These are phyloP conservation scores for Fomitopsis palustris DNA, from an alignment of 1,284 basidiomycete species.

Conservation along the genomic window DNA sequence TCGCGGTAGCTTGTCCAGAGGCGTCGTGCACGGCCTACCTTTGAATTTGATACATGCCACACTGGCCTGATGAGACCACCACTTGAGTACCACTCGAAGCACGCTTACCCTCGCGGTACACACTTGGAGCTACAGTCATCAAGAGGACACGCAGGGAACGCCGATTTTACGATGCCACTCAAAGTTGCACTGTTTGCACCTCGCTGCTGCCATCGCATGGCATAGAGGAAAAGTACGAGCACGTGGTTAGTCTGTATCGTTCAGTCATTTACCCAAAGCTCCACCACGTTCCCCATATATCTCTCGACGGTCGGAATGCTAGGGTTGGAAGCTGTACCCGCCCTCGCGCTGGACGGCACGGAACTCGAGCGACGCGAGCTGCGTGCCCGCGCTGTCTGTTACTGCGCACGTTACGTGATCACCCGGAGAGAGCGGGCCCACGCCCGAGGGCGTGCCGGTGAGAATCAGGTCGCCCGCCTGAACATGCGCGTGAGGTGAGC, in stretches of 20 bases:
- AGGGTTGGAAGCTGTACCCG: slow-evolving; percentile 54
- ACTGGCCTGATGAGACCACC: too few relatives aligned
- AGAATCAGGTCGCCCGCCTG: slow-evolving; percentile 88
- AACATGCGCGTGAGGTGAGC: slow-evolving; percentile 2
- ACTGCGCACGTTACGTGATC: slow-evolving; percentile 80
- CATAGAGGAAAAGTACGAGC: too few relatives aligned
- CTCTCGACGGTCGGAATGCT: background rate
- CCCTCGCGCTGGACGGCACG: slow-evolving; percentile 63
- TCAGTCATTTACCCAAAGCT: background rate
- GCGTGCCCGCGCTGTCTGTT: slow-evolving; percentile 54
- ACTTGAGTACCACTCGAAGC: too few relatives aligned
- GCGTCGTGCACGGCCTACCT: too few relatives aligned
- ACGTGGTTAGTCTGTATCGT: background rate
- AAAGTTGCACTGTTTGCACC: too few relatives aligned
- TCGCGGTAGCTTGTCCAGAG: too few relatives aligned
- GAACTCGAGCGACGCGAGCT: slow-evolving; percentile 65
- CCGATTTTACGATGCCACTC: too few relatives aligned
- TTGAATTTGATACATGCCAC: too few relatives aligned
- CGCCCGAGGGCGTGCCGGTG: slow-evolving; percentile 90
- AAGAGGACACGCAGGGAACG: too few relatives aligned
- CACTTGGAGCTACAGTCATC: too few relatives aligned
- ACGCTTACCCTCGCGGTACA: too few relatives aligned
- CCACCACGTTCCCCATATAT: background rate
- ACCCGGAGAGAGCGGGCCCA: slow-evolving; percentile 75
- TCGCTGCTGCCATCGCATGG: too few relatives aligned